Percentiles rank a stretch among this genome's conserved stretches.
Evolutionary conservation across 306 rosid species (phyloP).

Genomic region (Begonia loranthoides): DNA sequence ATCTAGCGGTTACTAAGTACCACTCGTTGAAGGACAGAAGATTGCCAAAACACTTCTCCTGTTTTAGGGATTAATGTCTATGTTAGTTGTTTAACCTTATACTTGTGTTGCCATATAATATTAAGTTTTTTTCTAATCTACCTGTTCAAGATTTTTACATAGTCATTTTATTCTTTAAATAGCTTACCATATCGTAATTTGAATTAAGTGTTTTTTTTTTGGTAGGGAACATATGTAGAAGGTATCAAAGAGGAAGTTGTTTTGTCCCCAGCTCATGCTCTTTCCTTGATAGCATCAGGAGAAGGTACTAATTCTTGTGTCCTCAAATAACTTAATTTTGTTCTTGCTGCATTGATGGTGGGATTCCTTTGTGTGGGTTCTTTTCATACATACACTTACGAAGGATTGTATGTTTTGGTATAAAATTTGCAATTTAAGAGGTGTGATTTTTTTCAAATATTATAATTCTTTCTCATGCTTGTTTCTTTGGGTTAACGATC

Average conservation of each 20-base stretch:
- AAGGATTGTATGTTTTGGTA: not conserved
- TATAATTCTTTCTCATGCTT: not conserved
- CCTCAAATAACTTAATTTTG: not conserved
- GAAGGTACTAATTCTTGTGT: slow-evolving; percentile 38
- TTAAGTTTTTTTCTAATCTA: too few relatives aligned
- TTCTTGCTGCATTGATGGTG: not conserved
- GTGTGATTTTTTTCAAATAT: not conserved
- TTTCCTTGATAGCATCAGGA: slow-evolving; percentile 80
- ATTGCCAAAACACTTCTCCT: too few relatives aligned
- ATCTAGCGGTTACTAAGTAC: too few relatives aligned
- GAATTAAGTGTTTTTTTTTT: slow-evolving; percentile 7
- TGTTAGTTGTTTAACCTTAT: too few relatives aligned
- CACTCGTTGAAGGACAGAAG: too few relatives aligned
- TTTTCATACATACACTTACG: not conserved
- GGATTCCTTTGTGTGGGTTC: not conserved
- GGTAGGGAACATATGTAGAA: slow-evolving; percentile 80
- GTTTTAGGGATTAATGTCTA: too few relatives aligned
- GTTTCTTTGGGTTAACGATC: not conserved
- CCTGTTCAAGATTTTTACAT: too few relatives aligned
- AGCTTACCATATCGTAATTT: not conserved
- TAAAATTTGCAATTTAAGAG: not conserved
- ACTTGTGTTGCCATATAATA: too few relatives aligned
- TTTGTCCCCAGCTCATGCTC: slow-evolving; percentile 88
- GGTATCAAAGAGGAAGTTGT: slow-evolving; percentile 94
- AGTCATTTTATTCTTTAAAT: too few relatives aligned